phyloP scores from a whole-genome alignment of 345 rosid species.

The Bretschneidera sinensis region DNA sequence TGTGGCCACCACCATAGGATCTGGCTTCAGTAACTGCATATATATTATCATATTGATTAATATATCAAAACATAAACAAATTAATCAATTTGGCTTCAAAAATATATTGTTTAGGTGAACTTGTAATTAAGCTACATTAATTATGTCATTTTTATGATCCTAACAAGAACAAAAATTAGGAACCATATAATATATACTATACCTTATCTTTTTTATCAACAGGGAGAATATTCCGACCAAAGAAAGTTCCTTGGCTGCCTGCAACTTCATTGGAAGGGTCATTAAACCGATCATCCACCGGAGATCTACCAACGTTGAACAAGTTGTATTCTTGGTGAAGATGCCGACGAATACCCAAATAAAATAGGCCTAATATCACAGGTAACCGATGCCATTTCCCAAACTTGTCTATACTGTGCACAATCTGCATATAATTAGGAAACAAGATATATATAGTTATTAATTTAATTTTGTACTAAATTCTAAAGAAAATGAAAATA shows the following conservation, averaged over 20 bases:
- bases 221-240: constrained; percentile 50
- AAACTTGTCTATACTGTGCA: constrained; percentile 41
- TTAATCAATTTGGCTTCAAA: too few species aligned
- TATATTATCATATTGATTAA: too few species aligned
- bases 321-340: constrained; percentile 54
- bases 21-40: too few species aligned
- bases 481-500: neutral
- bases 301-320: constrained; percentile 45
- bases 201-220: constrained; percentile 23
- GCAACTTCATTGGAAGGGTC: constrained; percentile 50
- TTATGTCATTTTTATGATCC: too few species aligned
- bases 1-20: constrained; percentile 50
- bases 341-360: constrained; percentile 42
- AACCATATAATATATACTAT: neutral
- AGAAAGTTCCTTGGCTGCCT: constrained; percentile 42
- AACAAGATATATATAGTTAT: neutral
- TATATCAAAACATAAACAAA: too few species aligned
- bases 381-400: constrained; percentile 51
- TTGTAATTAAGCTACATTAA: too few species aligned
- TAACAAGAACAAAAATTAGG: too few species aligned
- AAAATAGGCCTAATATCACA: constrained; percentile 41
- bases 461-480: neutral
- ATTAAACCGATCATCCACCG: constrained; percentile 36
- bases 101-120: neutral
- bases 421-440: constrained; percentile 26